phyloP scores from a whole-genome alignment of 1,284 basidiomycete species.

The Mycena sp. region DNA sequence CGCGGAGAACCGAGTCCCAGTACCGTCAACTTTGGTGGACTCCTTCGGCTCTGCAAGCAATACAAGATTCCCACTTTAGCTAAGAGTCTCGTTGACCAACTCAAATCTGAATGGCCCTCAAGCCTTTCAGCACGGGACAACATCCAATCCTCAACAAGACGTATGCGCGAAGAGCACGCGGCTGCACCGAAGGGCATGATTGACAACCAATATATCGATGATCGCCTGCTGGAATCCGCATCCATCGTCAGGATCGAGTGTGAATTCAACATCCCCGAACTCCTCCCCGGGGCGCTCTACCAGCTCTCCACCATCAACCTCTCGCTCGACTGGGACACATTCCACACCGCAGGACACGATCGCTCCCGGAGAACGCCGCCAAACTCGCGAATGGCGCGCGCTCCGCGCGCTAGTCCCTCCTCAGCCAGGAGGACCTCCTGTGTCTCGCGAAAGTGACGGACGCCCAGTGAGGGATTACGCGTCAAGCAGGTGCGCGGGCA shows the following conservation, averaged over 20 bases:
- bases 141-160: background rate
- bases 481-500: background rate
- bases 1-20: background rate
- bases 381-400: background rate
- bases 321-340: background rate
- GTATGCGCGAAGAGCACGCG: background rate
- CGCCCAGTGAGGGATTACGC: background rate
- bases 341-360: background rate
- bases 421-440: background rate
- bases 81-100: background rate
- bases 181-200: background rate
- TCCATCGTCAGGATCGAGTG: constrained; percentile 2
- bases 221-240: constrained; percentile 6
- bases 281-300: constrained; percentile 11
- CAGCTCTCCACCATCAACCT: constrained; percentile 1
- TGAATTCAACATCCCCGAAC: constrained; percentile 8
- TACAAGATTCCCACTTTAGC: background rate
- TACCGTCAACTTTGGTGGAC: background rate
- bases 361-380: background rate
- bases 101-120: constrained; percentile 7
- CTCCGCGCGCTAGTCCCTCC: constrained; percentile 11
- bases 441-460: background rate
- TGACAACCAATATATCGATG: constrained; percentile 2
- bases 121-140: background rate
- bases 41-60: constrained; percentile 4